phyloP scores from a whole-genome alignment of 176 grass and related monocot genomes.

The Coix lacrymajobi region DNA sequence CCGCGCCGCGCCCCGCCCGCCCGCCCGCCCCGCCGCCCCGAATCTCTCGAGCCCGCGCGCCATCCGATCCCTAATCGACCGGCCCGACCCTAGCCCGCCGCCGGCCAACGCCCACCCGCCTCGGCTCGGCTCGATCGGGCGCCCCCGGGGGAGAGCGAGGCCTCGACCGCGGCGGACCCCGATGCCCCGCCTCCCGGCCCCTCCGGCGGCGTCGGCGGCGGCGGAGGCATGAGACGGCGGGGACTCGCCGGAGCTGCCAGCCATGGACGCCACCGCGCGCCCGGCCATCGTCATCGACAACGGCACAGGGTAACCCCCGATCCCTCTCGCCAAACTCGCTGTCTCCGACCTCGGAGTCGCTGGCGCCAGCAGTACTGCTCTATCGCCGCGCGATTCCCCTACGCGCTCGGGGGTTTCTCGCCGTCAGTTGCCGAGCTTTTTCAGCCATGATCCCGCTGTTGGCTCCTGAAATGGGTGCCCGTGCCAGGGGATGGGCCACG shows the following conservation, averaged over 20 bases:
- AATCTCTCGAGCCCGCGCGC: slow-evolving; percentile 4
- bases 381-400: background rate
- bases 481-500: background rate
- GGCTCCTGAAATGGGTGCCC: background rate
- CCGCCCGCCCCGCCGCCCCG: background rate
- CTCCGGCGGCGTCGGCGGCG: background rate
- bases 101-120: background rate
- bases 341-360: too few relatives aligned
- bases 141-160: background rate
- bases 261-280: slow-evolving; percentile 76
- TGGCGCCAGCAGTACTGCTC: background rate
- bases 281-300: slow-evolving; percentile 97
- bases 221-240: slow-evolving; percentile 27
- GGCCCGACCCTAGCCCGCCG: background rate
- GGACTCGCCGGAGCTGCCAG: background rate
- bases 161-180: background rate
- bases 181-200: slow-evolving; percentile 26
- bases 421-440: too few relatives aligned
- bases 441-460: background rate
- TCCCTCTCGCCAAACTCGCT: background rate
- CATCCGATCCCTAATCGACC: background rate
- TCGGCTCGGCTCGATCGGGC: background rate
- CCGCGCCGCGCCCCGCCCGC: background rate
- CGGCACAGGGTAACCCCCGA: slow-evolving; percentile 61
- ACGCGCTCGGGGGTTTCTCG: background rate